Conservation (phyloP, 2,329 filamentous ascomycete genomes). For the Phialophora verrucosa region DNA sequence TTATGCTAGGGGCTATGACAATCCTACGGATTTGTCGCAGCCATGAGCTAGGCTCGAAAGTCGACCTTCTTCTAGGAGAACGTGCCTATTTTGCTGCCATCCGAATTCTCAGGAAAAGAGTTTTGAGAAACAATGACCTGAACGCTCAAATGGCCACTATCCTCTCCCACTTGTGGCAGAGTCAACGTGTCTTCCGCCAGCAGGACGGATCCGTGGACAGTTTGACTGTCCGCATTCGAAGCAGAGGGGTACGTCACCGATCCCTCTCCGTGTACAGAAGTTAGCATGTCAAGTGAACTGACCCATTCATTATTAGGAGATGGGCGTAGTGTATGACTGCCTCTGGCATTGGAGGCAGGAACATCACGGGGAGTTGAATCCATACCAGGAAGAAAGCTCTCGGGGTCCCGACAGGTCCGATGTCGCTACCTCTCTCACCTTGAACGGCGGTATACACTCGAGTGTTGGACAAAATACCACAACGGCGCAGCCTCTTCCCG, state of each 20-base stretch:
- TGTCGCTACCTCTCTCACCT: too few relatives aligned
- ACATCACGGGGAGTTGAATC: too few relatives aligned
- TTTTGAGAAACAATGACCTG: constrained; percentile 12
- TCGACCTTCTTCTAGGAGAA: constrained; percentile 15
- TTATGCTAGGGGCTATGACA: constrained; percentile 3
- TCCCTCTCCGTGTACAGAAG: too few relatives aligned
- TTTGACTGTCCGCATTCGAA: constrained; percentile 11
- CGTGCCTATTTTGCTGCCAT: constrained; percentile 18
- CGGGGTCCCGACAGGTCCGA: too few relatives aligned
- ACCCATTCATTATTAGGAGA: too few relatives aligned
- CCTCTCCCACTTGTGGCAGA: constrained; percentile 15
- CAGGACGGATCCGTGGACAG: constrained; percentile 15
- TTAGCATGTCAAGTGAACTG: too few relatives aligned
- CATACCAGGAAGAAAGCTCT: too few relatives aligned
- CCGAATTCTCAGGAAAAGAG: constrained; percentile 10
- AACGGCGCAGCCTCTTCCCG: too few relatives aligned
- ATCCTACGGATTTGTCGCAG: constrained; percentile 23
- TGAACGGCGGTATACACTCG: too few relatives aligned
- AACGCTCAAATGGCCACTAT: constrained; percentile 14
- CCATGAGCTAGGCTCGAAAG: neutral
- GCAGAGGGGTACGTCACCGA: constrained; percentile 18
- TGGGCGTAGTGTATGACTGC: too few relatives aligned
- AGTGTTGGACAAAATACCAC: too few relatives aligned
- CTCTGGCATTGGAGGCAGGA: too few relatives aligned
- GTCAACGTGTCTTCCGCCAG: constrained; percentile 4